Evolutionary conservation across 2,329 filamentous ascomycete species (phyloP).

Genomic region (Botrytis tulipae): DNA sequence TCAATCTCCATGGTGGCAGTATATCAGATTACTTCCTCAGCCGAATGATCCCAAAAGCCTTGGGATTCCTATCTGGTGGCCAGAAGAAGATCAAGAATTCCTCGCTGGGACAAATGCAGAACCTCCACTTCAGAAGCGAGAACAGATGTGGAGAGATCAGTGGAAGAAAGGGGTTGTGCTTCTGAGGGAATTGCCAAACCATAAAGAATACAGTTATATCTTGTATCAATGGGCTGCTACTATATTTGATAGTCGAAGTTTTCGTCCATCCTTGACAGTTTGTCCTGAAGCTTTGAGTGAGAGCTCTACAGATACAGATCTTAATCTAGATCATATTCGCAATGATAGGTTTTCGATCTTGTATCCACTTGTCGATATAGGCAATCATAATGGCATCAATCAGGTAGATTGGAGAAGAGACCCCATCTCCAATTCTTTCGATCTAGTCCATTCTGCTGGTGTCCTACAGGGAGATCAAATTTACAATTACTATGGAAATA

Average conservation of each 20-base stretch:
- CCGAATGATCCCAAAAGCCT: conserved; percentile 52
- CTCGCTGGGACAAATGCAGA: conserved; percentile 42
- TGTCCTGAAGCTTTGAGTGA: conserved; percentile 32
- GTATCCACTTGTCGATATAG: conserved; percentile 68
- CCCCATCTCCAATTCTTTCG: conserved; percentile 42
- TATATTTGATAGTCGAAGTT: conserved; percentile 64
- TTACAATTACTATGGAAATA: conserved; percentile 72
- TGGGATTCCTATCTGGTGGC: conserved; percentile 63
- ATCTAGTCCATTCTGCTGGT: conserved; percentile 44
- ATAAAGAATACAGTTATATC: conserved; percentile 33
- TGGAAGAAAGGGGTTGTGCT: conserved; percentile 30
- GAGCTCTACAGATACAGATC: background rate
- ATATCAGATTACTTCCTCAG: conserved; percentile 64
- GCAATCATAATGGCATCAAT: conserved; percentile 65
- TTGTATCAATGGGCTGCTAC: conserved; percentile 65
- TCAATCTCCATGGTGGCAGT: conserved; percentile 65
- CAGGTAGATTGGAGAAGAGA: conserved; percentile 58
- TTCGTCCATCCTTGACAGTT: conserved; percentile 55
- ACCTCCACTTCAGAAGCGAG: conserved; percentile 30
- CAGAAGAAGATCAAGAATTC: conserved; percentile 56
- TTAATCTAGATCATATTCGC: conserved; percentile 26
- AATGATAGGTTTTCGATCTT: conserved; percentile 52
- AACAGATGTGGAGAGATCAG: conserved; percentile 33
- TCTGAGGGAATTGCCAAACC: conserved; percentile 22
- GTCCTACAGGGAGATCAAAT: conserved; percentile 53